These are phyloP conservation scores for Oryza meyeriana DNA, from an alignment of 176 grass and related monocot genomes.

Conservation along the genomic window DNA sequence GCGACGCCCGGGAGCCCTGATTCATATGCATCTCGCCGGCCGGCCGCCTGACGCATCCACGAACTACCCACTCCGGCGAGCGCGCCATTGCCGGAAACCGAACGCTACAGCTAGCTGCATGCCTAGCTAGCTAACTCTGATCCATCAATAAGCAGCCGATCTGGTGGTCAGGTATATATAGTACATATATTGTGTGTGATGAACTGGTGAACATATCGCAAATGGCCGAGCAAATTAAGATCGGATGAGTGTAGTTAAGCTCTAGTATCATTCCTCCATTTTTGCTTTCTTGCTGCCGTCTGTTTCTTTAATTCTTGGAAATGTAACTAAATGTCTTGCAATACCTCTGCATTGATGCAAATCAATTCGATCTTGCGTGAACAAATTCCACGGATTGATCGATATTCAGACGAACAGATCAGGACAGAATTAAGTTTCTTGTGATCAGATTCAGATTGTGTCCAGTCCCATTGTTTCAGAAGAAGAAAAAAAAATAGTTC, in stretches of 20 bases:
- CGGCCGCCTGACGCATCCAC: too few relatives aligned
- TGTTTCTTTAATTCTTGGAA: not conserved
- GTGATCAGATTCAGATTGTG: constrained; percentile 37
- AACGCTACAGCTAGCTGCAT: not conserved
- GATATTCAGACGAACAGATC: not conserved
- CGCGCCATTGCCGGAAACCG: not conserved
- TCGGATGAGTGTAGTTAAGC: not conserved
- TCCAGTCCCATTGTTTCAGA: too few relatives aligned
- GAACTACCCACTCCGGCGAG: not conserved
- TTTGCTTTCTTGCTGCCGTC: not conserved
- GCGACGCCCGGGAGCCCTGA: constrained; percentile 20
- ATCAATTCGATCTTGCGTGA: not conserved
- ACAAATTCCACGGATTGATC: not conserved
- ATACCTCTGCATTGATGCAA: not conserved
- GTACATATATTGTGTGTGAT: not conserved
- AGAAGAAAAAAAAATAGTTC: not conserved
- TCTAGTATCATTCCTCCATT: constrained; percentile 6
- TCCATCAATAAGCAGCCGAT: constrained; percentile 40
- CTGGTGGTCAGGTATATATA: not conserved
- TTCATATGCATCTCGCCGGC: too few relatives aligned
- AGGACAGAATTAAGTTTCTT: not conserved
- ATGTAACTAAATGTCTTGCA: constrained; percentile 30
- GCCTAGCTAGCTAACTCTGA: not conserved
- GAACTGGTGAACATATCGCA: not conserved
- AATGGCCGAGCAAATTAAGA: not conserved